Evolutionary conservation across 164 flowering plant genomes (phyloP).

Genomic region (Tinospora cordifolia): DNA sequence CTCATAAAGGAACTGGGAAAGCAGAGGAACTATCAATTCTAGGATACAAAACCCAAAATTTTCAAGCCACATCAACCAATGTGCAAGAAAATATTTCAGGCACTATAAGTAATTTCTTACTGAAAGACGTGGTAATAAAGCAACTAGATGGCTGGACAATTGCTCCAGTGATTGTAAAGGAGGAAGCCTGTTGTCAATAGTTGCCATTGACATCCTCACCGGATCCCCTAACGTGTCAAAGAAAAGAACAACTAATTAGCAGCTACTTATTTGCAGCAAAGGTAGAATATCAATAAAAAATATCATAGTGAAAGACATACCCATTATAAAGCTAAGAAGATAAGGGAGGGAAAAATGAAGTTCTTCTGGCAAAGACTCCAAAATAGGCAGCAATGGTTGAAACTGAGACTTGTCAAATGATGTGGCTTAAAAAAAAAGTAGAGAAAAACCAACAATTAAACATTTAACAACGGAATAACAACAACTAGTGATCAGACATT

Average conservation of each 20-base stretch:
- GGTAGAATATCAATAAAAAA: too few species aligned
- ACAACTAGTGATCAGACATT: not conserved
- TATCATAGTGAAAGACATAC: conserved; percentile 24
- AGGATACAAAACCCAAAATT: not conserved
- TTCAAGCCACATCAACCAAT: not conserved
- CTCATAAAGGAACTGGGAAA: not conserved
- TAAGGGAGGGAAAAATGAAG: conserved; percentile 54
- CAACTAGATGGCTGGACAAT: too few species aligned
- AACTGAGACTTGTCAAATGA: conserved; percentile 68
- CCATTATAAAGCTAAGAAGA: conserved; percentile 62
- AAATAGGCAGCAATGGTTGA: conserved; percentile 60
- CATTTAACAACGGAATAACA: not conserved
- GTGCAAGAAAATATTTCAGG: conserved; percentile 1
- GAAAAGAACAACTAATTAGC: conserved; percentile 7
- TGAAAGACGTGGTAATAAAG: conserved; percentile 51
- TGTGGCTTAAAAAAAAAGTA: conserved; percentile 46
- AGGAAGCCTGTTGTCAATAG: not conserved
- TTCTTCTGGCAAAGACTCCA: conserved; percentile 58
- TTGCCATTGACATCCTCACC: conserved; percentile 65
- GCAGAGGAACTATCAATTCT: not conserved
- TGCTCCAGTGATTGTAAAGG: too few species aligned
- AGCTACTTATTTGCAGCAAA: conserved; percentile 21
- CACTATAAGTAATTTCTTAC: conserved; percentile 37
- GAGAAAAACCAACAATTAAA: not conserved
- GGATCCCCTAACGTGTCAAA: conserved; percentile 62